Conservation (phyloP, 2,329 filamentous ascomycete genomes). For the Ophiocordyceps unilateralis region DNA sequence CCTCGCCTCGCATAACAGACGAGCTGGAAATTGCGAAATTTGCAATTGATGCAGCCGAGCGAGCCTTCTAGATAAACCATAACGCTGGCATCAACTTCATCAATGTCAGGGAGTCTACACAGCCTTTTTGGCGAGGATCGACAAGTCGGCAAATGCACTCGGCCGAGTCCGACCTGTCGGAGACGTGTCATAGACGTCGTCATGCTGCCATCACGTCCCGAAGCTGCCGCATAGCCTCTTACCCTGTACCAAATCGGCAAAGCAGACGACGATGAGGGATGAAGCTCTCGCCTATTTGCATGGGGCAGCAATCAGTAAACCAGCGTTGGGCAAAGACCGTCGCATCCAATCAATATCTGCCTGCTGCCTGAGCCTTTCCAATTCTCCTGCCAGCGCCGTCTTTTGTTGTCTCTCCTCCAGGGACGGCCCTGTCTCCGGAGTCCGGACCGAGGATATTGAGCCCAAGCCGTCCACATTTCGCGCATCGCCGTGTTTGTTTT, state of each 20-base stretch:
- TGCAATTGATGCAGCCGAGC: neutral
- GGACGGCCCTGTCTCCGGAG: neutral
- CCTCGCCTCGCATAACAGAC: neutral
- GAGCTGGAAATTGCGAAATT: neutral
- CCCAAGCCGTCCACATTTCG: neutral
- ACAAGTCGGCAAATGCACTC: neutral
- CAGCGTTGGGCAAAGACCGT: neutral
- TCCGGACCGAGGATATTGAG: neutral
- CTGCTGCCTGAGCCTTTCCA: neutral
- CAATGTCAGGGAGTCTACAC: neutral
- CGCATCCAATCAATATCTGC: neutral
- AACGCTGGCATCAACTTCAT: neutral
- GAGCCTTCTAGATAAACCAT: no score
- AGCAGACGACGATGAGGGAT: no score
- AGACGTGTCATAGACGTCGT: neutral
- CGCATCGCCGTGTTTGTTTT: neutral
- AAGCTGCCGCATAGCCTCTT: neutral
- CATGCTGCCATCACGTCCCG: neutral
- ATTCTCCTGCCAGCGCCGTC: neutral
- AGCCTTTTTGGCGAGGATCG: neutral
- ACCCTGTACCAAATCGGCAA: neutral
- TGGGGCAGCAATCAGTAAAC: no score
- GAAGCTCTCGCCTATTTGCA: no score
- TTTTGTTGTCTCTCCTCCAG: no score
- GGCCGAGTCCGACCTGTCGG: neutral